These are phyloP conservation scores for Amaranthus tricolor DNA, from an alignment of 179 eudicot species.

Conservation along the genomic window DNA sequence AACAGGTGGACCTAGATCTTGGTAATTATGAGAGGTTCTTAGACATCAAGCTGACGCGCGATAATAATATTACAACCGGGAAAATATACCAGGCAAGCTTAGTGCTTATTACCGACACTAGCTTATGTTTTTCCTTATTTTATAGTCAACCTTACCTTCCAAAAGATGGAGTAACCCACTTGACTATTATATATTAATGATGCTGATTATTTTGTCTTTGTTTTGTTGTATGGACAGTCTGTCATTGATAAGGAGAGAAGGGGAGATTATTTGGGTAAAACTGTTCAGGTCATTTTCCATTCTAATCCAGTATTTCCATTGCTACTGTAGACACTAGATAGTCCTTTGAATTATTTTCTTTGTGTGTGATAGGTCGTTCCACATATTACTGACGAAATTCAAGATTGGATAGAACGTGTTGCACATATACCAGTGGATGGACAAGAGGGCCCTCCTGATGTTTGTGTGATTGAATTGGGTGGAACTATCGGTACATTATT, in stretches of 20 bases:
- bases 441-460: slow-evolving; percentile 20
- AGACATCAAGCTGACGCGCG: slow-evolving; percentile 83
- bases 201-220: slow-evolving; percentile 17
- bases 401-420: slow-evolving; percentile 80
- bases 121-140: slow-evolving; percentile 11
- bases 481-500: slow-evolving; percentile 52
- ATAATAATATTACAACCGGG: slow-evolving; percentile 96
- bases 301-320: slow-evolving; percentile 5
- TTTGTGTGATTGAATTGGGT: slow-evolving; percentile 15
- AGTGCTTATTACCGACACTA: slow-evolving; percentile 17
- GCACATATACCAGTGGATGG: slow-evolving; percentile 17
- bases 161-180: slow-evolving; percentile 15
- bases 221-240: slow-evolving; percentile 42
- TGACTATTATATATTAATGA: slow-evolving; percentile 4
- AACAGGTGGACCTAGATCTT: slow-evolving; percentile 96
- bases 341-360: slow-evolving; percentile 14
- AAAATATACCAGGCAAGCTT: slow-evolving; percentile 83
- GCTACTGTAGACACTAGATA: slow-evolving; percentile 5
- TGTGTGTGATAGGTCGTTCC: slow-evolving; percentile 71
- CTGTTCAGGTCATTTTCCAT: slow-evolving; percentile 76
- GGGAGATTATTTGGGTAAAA: slow-evolving; percentile 96
- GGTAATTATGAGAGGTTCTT: slow-evolving; percentile 97
- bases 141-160: neutral
- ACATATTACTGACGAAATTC: slow-evolving; percentile 96
- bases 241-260: slow-evolving; percentile 91